Evolutionary conservation across 1,284 basidiomycete species (phyloP), one percentile per base, ranked within the genome.

Genomic region (Leccinum griseonigrum): DNA sequence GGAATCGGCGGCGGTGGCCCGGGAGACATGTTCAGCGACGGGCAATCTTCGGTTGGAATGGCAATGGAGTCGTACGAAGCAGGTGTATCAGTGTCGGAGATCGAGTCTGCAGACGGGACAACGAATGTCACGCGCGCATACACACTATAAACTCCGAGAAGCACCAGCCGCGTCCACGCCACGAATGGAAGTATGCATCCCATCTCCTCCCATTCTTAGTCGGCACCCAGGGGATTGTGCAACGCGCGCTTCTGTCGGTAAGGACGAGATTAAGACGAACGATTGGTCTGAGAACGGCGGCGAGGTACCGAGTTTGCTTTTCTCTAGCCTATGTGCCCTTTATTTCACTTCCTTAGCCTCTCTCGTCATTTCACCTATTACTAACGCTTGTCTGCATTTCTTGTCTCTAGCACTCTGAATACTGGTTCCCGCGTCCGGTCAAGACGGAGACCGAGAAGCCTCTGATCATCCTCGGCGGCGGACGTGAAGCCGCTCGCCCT

Each of bases 401-500:
- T 50, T 14, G 13, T 29, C 13, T 29, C 7, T 29, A 54, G 52
- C n/a, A 22, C n/a, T 83, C 78, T 64, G 87, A 91, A 68, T 94
- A 94, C 70, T 92, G 90, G 85, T 92, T 93, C 68, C 87, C 90
- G n/a, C 79, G 92, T 34, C 86, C 89, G 10, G 67, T 83, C 34
- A 64, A 64, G 26, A 59, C 72, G 2, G 43, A 53, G 2, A 64
- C 71, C 0, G 75, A 77, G 53, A 68, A 71, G 13, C 87, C 90
- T 0, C 69, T 92, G 14, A 76, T 92, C 56, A 88, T 94, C 59
- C 74, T 94, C 0, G 92, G 92, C 13, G 92, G 92, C 2, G 88
- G 80, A 2, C 77, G 90, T 22, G 81, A 87, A 54, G 68, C 76
- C 1, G 77, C 77, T 0, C 58, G 52, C 26, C 78, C 80, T 0